These are phyloP conservation scores for Linnemannia zychae DNA, from an alignment of 192 early-diverging fungal genomes.

Conservation along the genomic window DNA sequence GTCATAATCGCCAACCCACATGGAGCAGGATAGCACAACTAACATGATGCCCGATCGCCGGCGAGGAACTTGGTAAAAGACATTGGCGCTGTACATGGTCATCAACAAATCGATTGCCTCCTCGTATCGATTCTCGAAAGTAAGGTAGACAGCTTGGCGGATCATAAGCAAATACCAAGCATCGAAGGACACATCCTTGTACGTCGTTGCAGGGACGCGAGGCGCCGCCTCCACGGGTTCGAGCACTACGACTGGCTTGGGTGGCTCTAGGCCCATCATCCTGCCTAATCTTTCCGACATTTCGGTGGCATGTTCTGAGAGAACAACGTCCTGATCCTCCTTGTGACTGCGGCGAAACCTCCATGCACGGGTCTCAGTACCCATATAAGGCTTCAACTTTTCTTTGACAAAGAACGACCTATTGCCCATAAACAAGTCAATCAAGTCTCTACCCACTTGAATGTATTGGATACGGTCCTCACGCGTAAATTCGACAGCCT, in stretches of 20 bases:
- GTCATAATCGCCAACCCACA: conserved; percentile 45
- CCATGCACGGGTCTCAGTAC: conserved; percentile 34
- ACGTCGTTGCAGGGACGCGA: conserved; percentile 18
- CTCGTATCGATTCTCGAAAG: conserved; percentile 43
- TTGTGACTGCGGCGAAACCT: conserved; percentile 18
- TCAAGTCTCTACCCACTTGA: conserved; percentile 41
- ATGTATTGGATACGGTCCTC: conserved; percentile 53
- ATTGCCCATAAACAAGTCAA: conserved; percentile 48
- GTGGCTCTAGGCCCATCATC: conserved; percentile 37
- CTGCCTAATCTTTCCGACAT: conserved; percentile 57
- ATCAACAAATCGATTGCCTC: conserved; percentile 48
- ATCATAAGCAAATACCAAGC: conserved; percentile 49
- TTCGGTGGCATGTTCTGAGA: conserved; percentile 50
- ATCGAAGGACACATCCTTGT: conserved; percentile 40
- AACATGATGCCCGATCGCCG: conserved; percentile 51
- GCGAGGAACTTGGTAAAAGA: conserved; percentile 36
- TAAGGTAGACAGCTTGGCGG: conserved; percentile 49
- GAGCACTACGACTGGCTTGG: neutral
- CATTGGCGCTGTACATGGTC: conserved; percentile 42
- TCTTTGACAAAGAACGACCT: conserved; percentile 54
- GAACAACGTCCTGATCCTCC: conserved; percentile 37
- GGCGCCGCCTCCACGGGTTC: neutral
- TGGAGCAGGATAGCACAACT: conserved; percentile 45
- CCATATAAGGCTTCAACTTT: conserved; percentile 41
- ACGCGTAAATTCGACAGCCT: conserved; percentile 38